A percentile compares a stretch with the other conserved stretches of the same genome.
Conservation (phyloP, 306 rosid genomes). For the Crataegus laevigata region DNA sequence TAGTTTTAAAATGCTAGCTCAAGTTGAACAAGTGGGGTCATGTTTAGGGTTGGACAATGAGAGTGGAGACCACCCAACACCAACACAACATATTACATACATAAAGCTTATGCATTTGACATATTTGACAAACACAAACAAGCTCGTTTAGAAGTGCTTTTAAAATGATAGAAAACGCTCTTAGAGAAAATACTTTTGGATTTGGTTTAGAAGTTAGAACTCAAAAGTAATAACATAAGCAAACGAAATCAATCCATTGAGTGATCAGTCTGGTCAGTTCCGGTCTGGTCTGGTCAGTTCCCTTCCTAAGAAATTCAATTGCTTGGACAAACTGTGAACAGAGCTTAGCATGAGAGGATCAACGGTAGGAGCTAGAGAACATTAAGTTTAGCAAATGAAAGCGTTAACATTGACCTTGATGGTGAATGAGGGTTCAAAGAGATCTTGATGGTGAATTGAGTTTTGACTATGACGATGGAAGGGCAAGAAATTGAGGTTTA, state of each 20-base stretch:
- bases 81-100: background rate
- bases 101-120: background rate
- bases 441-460: background rate
- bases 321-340: background rate
- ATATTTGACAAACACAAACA: too few relatives aligned
- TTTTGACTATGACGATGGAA: background rate
- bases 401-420: background rate
- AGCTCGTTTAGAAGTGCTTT: too few relatives aligned
- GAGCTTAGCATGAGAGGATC: background rate
- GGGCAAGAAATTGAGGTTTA: background rate
- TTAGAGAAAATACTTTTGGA: too few relatives aligned
- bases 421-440: background rate
- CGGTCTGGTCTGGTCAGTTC: background rate
- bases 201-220: background rate
- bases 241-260: background rate
- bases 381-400: background rate
- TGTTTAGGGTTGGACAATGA: slow-evolving; percentile 6
- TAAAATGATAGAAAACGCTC: too few relatives aligned
- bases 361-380: background rate
- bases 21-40: background rate
- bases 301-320: background rate
- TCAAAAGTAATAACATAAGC: background rate
- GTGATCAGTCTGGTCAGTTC: background rate
- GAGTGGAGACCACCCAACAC: background rate
- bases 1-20: background rate